Evolutionary conservation across 2,329 filamentous ascomycete genomes (phyloP), one percentile per base, ranked within the genome.

Genomic region (Trichoderma guizhouense): DNA sequence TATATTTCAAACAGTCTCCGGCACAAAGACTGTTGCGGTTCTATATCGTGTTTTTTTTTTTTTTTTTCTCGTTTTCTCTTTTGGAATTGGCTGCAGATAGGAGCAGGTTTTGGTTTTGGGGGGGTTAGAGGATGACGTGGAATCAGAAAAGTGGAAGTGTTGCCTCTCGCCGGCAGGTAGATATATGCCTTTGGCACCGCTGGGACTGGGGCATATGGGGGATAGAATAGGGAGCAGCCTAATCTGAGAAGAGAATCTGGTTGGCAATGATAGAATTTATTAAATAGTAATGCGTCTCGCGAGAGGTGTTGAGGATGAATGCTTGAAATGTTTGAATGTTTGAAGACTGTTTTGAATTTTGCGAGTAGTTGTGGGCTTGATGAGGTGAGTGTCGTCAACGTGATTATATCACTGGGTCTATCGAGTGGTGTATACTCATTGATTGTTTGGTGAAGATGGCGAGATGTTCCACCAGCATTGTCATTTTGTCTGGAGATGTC

Each of bases 1-100:
- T 79, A 76, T 72, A 69, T 75, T 77, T 75, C 74, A 64, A 53
- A 69, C 74, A 76, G 76, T 76, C 76, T 79, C 73, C 74, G 76
- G 61, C 75, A 75, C 73, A 72, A 75, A 77, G 76, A 75, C 77
- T 77, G 76, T 66, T n/a, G 47, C 47, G 21, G n/a, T 15, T 62
- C n/a, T 43, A 63, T 74, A 69, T 39, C 58, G 67, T 71, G 43
- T 8, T 63, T 63, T 71, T 57, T 62, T 71, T 65, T 6, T 8
- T 63, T 63, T 71, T 57, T 62, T 71, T 65, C 8, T 34, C 32
- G 28, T 30, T 7, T 18, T 36, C 14, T 36, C 28, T 43, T 66
- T 55, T 67, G 63, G 51, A 62, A 71, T 61, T 64, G 69, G 69
- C 15, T 32, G 53, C 15, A 43, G 39, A 32, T 43, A 55, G 47